Conservation (phyloP, 371 early-diverging fungal genomes). For the Haplosporangium sp. region DNA sequence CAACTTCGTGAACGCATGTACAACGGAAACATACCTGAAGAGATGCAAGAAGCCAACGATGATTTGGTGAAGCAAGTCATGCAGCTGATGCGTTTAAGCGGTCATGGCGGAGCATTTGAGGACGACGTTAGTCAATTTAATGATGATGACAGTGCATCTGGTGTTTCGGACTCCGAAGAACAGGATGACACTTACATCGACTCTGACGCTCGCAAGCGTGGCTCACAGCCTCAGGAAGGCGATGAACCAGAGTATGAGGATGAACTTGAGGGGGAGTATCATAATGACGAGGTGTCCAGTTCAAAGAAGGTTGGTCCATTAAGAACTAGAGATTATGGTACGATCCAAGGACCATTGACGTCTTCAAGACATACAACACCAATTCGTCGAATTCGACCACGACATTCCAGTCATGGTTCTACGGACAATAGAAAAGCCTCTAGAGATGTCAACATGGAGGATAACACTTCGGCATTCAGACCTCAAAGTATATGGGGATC, state of each 20-base stretch:
- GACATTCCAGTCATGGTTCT: neutral
- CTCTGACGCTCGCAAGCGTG: neutral
- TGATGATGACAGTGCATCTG: constrained; percentile 36
- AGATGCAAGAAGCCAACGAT: constrained; percentile 48
- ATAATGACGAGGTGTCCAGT: constrained; percentile 13
- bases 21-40: constrained; percentile 47
- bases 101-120: constrained; percentile 26
- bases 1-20: constrained; percentile 50
- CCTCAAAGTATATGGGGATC: constrained; percentile 42
- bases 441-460: neutral
- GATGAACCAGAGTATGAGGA: too few species aligned
- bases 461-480: constrained; percentile 12
- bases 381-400: constrained; percentile 2
- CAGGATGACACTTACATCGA: constrained; percentile 10
- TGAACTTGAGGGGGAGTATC: constrained; percentile 13
- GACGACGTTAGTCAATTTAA: constrained; percentile 41
- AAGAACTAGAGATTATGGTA: too few species aligned
- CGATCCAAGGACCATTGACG: neutral
- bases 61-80: constrained; percentile 52
- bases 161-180: constrained; percentile 35
- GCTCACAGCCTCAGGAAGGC: neutral
- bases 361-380: neutral
- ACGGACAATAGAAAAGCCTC: constrained; percentile 4
- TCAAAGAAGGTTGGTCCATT: neutral
- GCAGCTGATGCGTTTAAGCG: constrained; percentile 43